Evolutionary conservation across 164 flowering plant species (phyloP).

Genomic region (Umbellularia californica): DNA sequence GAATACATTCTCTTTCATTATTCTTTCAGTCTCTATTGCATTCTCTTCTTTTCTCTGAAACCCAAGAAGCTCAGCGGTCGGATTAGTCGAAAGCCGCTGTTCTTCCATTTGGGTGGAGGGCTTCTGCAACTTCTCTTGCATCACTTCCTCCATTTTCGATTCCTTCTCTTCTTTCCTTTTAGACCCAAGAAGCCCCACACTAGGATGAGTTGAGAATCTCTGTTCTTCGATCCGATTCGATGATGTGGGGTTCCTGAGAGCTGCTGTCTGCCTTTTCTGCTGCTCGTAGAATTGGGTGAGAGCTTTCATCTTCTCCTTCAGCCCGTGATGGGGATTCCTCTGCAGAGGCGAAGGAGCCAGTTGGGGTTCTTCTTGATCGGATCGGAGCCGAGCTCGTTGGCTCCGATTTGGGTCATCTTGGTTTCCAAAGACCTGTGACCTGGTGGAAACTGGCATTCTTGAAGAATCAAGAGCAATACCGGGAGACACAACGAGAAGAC

Average conservation of each 20-base stretch:
- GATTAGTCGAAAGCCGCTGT: constrained; percentile 35
- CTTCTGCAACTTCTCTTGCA: constrained; percentile 41
- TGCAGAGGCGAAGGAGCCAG: constrained; percentile 15
- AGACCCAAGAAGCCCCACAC: constrained; percentile 38
- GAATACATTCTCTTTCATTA: constrained; percentile 48
- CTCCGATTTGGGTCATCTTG: constrained; percentile 29
- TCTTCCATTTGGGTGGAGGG: constrained; percentile 21
- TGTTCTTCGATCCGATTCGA: constrained; percentile 21
- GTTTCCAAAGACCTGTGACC: constrained; percentile 40
- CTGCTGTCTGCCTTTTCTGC: constrained; percentile 54
- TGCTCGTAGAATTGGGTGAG: constrained; percentile 75
- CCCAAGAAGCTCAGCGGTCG: constrained; percentile 37
- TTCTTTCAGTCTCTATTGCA: constrained; percentile 7
- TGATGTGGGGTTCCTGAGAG: constrained; percentile 28
- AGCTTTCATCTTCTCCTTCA: constrained; percentile 89
- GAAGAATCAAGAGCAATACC: not conserved
- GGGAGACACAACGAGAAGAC: not conserved
- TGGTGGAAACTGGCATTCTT: constrained; percentile 67
- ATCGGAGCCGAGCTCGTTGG: constrained; percentile 19
- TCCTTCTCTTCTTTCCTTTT: constrained; percentile 28
- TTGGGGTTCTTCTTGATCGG: constrained; percentile 30
- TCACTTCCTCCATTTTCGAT: constrained; percentile 15
- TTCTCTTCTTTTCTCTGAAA: constrained; percentile 30
- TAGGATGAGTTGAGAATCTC: constrained; percentile 42
- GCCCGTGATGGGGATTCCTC: constrained; percentile 75